phyloP scores from a whole-genome alignment of 257 asterid species.

The Marsdenia floribunda region DNA sequence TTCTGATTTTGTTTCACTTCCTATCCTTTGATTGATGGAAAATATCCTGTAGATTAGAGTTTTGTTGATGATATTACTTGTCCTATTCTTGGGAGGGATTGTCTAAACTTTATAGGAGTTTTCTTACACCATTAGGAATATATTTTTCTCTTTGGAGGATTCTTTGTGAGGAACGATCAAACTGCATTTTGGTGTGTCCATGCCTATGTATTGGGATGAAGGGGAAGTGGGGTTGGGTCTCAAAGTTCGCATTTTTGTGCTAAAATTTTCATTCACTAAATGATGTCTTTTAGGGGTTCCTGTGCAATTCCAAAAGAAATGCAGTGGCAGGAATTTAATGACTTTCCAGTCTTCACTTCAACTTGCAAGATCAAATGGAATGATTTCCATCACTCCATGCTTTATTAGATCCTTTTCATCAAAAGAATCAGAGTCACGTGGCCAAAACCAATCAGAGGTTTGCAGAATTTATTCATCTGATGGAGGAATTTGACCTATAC shows the following conservation, averaged over 20 bases:
- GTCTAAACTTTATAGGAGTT: not conserved
- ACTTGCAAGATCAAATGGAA: constrained; percentile 31
- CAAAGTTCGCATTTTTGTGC: not conserved
- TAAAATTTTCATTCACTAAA: constrained; percentile 9
- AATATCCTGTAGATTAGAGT: not conserved
- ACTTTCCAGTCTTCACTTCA: constrained; percentile 37
- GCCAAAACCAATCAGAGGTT: constrained; percentile 56
- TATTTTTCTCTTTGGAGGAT: not conserved
- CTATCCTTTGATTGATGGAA: not conserved
- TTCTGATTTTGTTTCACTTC: not conserved
- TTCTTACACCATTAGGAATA: not conserved
- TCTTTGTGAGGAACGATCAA: not conserved
- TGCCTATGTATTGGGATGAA: not conserved
- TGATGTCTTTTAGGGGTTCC: constrained; percentile 44
- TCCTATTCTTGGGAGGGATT: not conserved
- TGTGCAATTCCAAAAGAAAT: constrained; percentile 23
- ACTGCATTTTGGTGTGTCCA: not conserved
- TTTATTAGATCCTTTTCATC: constrained; percentile 61
- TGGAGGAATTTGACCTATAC: not conserved
- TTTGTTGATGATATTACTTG: not conserved
- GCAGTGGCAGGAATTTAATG: constrained; percentile 30
- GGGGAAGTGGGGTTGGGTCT: not conserved
- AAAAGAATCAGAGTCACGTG: constrained; percentile 45
- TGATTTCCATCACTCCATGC: constrained; percentile 27
- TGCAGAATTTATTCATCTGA: constrained; percentile 8